phyloP scores from a whole-genome alignment of 768 basidiomycete species.

The Amanita fuliginea region DNA sequence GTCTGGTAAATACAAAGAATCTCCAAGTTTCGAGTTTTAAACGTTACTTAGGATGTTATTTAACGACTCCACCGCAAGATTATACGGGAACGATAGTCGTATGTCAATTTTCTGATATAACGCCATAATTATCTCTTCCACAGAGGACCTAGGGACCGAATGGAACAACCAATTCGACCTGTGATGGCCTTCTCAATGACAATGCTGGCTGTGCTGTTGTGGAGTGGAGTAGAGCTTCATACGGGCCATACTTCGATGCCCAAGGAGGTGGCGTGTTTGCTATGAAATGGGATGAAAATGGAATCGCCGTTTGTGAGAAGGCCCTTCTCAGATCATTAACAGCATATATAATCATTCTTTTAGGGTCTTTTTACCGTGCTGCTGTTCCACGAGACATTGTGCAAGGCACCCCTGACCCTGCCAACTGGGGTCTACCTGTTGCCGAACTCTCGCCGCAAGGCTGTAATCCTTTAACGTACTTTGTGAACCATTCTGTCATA shows the following conservation, averaged over 20 bases:
- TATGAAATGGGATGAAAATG: constrained; percentile 79
- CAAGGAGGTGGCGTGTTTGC: constrained; percentile 79
- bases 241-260: constrained; percentile 72
- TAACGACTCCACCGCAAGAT: neutral
- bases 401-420: constrained; percentile 50
- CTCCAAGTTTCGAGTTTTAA: neutral
- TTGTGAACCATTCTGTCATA: constrained; percentile 61
- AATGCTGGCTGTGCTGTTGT: constrained; percentile 73
- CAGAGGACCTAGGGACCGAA: constrained; percentile 27
- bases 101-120: neutral
- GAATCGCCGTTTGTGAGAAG: constrained; percentile 68
- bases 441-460: constrained; percentile 41
- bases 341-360: neutral
- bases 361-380: constrained; percentile 78
- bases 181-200: constrained; percentile 36
- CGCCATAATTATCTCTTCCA: neutral
- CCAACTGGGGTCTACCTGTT: constrained; percentile 57
- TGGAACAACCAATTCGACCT: constrained; percentile 39
- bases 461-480: constrained; percentile 51
- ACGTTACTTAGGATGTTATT: neutral
- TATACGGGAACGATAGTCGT: constrained; percentile 4
- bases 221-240: constrained; percentile 75
- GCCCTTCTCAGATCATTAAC: neutral
- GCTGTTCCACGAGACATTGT: constrained; percentile 61
- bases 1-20: constrained; percentile 19